Evolutionary conservation across 768 basidiomycete genomes (phyloP).

Genomic region (Clavulina sp.): DNA sequence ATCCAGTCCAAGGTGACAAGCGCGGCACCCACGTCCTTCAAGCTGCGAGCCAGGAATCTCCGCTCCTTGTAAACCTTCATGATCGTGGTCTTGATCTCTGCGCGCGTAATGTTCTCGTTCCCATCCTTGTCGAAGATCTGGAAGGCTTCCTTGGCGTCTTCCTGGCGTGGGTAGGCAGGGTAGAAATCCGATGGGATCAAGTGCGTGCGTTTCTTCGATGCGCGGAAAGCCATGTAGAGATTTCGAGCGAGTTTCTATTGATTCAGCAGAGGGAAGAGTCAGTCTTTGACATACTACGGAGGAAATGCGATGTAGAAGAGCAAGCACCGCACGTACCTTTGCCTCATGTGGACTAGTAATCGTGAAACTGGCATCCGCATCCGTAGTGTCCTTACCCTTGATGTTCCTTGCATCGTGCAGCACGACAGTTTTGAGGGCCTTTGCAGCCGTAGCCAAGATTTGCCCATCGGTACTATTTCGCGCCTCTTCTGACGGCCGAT

Average conservation of each 20-base stretch:
- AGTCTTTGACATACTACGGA: neutral
- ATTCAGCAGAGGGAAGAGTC: neutral
- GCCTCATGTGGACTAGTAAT: conserved; percentile 45
- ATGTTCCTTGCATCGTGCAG: conserved; percentile 64
- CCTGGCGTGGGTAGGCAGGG: conserved; percentile 43
- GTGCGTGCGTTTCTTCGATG: conserved; percentile 33
- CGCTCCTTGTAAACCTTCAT: conserved; percentile 65
- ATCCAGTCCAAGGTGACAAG: conserved; percentile 46
- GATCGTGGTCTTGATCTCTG: conserved; percentile 55
- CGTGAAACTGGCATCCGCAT: conserved; percentile 26
- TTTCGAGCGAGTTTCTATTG: conserved; percentile 46
- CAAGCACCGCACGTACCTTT: conserved; percentile 27
- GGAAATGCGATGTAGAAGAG: neutral
- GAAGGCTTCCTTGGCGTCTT: conserved; percentile 48
- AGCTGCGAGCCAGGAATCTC: conserved; percentile 52
- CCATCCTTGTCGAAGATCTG: conserved; percentile 57
- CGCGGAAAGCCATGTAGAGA: conserved; percentile 41
- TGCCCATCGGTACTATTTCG: too few species aligned
- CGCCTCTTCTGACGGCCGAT: too few species aligned
- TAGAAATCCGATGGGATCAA: conserved; percentile 52
- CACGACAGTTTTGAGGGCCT: conserved; percentile 46
- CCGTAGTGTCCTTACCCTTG: conserved; percentile 25
- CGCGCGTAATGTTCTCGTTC: conserved; percentile 57
- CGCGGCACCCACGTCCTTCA: conserved; percentile 54
- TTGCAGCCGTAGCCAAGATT: conserved; percentile 37